A percentile compares a stretch with the other conserved stretches of the same genome.
These are phyloP conservation scores for Cryptococcus sp. DNA, from an alignment of 1,284 basidiomycete genomes.

Conservation along the genomic window DNA sequence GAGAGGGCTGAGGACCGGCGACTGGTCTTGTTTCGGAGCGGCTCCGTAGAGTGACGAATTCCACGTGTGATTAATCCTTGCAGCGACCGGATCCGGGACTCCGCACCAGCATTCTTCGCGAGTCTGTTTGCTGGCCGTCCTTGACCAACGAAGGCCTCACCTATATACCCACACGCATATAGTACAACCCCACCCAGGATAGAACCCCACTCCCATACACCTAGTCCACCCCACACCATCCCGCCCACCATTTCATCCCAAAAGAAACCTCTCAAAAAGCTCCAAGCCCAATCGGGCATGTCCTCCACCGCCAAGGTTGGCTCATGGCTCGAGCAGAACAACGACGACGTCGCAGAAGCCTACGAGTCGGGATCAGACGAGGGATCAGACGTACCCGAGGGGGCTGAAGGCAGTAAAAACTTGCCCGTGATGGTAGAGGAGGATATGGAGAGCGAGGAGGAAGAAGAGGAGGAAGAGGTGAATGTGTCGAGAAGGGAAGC, in stretches of 20 bases:
- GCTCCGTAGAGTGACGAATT: no score
- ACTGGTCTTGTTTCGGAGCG: no score
- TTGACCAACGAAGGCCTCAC: neutral
- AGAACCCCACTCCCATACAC: neutral
- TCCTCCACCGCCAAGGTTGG: conserved; percentile 45
- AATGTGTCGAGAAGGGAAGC: conserved; percentile 18
- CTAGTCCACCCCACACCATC: neutral
- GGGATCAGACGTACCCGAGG: neutral
- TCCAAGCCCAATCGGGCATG: conserved; percentile 41
- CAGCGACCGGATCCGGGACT: neutral
- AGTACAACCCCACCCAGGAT: conserved; percentile 1
- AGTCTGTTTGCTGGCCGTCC: neutral
- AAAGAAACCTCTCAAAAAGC: conserved; percentile 35
- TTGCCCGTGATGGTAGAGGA: conserved; percentile 4
- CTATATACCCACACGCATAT: neutral
- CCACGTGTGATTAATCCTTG: no score
- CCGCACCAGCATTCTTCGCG: neutral
- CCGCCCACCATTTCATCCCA: conserved; percentile 14
- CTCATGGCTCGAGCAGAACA: conserved; percentile 43
- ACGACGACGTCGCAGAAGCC: conserved; percentile 22
- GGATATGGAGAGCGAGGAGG: conserved; percentile 27
- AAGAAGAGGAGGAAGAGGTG: conserved; percentile 19
- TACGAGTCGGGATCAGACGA: conserved; percentile 30
- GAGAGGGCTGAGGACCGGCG: no score
- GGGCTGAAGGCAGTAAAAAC: conserved; percentile 1